Evolutionary conservation across 441 rosid genomes (phyloP), one percentile per base, ranked within the genome.

Genomic region (Croton laevigatus): DNA sequence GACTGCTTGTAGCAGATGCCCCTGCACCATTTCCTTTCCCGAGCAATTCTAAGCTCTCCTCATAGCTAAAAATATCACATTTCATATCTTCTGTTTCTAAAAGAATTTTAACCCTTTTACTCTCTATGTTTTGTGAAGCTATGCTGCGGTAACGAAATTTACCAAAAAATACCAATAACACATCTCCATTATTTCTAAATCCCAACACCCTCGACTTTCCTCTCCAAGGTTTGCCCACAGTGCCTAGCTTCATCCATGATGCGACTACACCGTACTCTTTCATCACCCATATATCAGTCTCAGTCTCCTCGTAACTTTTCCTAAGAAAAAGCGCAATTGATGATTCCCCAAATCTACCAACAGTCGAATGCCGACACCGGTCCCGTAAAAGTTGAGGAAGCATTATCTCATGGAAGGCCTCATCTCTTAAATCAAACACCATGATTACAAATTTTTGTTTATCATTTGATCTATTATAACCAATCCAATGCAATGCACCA

Each of bases 391-490:
- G 8, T 14, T 62, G 64, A 4, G 79, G 75, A 69, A 76, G 55
- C 52, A 12, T 37, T 54, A 76, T 66, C 55, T 76, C 72, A 19
- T 22, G 65, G 36, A 60, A 66, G 19, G 45, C 32, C 57, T 76
- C 79, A 71, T 66, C 69, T 32, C 65, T 53, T 57, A 71, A 17
- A 66, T 71, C 62, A 71, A 76, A 71, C 57, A 68, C 75, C 60
- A 67, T n/a, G 19, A 67, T 37, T 17, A 61, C 46, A 54, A 34
- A 53, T 38, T 38, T 8, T 8, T 8, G 8, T 8, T 8, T 2
- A 38, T 38, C 8, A 8, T 38, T 38, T 4, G 5, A 4, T 38
- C 8, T 38, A 5, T 38, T 38, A 38, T 38, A 5, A 38, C 1
- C 8, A 38, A 38, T 38, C 42, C 42, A 37, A 37, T 37, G 40